Evolutionary conservation across 495 filamentous ascomycete species (phyloP), one percentile per base, ranked within the genome.

Genomic region (Penicillium bialowiezense): DNA sequence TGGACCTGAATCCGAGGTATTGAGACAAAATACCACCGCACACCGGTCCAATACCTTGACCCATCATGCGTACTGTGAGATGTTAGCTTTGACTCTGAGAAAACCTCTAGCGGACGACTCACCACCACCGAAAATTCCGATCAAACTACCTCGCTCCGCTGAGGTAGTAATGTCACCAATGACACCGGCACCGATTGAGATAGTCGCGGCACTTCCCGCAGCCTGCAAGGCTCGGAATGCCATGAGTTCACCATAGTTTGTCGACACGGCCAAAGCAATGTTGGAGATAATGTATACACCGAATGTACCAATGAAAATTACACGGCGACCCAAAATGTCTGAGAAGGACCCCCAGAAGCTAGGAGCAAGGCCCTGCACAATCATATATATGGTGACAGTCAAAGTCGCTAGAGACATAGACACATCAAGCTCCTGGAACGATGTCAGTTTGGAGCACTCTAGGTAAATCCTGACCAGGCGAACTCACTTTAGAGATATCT

Each of bases 21-120:
- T 86, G 69, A 3, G 80, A 71, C 3, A 89, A 62, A 2, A 87
- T 51, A 0, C 85, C 86, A 13, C 86, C 87, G 28, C 89, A 75
- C 0, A 87, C 78, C 1, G 84, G 84, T 12, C 80, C 81, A 19
- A 87, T 53, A 4, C 79, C 73, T 8, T 82, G 80, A 0, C 80
- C 81, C 17, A 67, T 55, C 69, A 69, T 72, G 26, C 69, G 65
- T n/a, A 67, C 63, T 63, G 20, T 14, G 14, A 31, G 17, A 18
- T 50, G 23, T 56, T 21, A 50, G 46, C 13, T 38, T 19, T 23
- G 29, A 17, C 7, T 9, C 23, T 48, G 37, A 13, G 1, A 12
- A 5, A n/a, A 34, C 43, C 8, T 12, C 1, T 8, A 44, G 17
- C 3, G 42, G 17, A 19, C 14, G 5, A 43, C 59, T 64, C 51